Evolutionary conservation across 2,329 filamentous ascomycete species (phyloP), one percentile per base, ranked within the genome.

Genomic region (Simplicillium aogashimaense): DNA sequence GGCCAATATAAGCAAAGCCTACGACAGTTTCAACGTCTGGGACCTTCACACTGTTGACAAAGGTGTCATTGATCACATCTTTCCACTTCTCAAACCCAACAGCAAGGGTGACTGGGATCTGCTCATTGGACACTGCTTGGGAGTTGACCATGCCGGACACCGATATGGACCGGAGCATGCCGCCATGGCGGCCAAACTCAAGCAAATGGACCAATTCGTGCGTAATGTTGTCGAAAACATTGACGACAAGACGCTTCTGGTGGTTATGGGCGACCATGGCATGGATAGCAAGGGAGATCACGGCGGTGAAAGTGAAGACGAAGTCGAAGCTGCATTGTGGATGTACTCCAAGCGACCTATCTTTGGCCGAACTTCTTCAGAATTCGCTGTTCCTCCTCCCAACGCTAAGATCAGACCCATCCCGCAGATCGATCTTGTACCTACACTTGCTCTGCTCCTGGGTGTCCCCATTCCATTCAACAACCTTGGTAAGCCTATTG

Each of bases 221-320:
- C 75, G 79, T 34, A 72, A 82, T 18, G 69, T 97, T 40, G 79
- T 85, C 3, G 68, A 74, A 1, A 67, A 67, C 3, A 67, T 98
- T 14, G 90, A 95, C 51, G 83, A 95, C 39, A 68, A 86, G 41
- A 98, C 92, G 0, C 67, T 98, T 16, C 67, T 98, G 29, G 79
- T 98, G 15, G 85, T 98, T 12, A 94, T 98, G 87, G 92, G 92
- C n/a, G 92, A 98, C 57, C 92, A 98, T 56, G 92, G 92, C 10
- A 98, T 98, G 92, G 92, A 98, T 59, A 70, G 76, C 45, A 97
- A 98, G 65, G 92, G 92, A 14, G 92, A 98, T 50, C 92, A 98
- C 55, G 92, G 92, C n/a, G 92, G 92, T 40, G 92, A 98, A 66
- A 95, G 90, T 28, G 86, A 95, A 50, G 88, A 97, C 47, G 92